Conservation (phyloP, 768 basidiomycete species). For the Leccinum rimulosum region DNA sequence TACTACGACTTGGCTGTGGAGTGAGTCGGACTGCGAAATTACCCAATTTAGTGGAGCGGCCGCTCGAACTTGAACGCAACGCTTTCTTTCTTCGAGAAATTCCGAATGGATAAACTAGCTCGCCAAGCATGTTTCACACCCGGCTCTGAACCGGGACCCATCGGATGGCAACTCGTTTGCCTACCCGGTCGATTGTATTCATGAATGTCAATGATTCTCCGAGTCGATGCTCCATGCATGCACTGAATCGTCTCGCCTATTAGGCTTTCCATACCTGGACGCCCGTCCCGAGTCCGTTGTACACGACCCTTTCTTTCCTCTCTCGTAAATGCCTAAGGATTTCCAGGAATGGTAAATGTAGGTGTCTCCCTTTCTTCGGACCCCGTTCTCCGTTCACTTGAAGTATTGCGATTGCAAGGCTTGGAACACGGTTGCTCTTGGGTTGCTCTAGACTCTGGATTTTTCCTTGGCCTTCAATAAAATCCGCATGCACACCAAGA, state of each 20-base stretch:
- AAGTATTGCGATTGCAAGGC: constrained; percentile 6
- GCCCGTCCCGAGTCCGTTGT: neutral
- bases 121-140: too few species aligned
- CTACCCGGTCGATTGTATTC: neutral
- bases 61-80: too few species aligned
- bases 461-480: constrained; percentile 12
- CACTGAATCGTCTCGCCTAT: neutral
- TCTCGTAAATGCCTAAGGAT: neutral
- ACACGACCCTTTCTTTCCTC: constrained; percentile 3
- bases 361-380: neutral
- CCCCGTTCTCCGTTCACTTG: neutral
- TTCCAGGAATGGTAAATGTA: neutral
- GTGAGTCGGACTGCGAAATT: too few species aligned
- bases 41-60: too few species aligned
- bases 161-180: constrained; percentile 1
- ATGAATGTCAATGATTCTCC: neutral
- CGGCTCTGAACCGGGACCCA: too few species aligned
- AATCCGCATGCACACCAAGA: neutral
- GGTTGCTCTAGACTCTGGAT: constrained; percentile 4
- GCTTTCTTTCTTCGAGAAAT: too few species aligned
- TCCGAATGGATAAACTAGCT: too few species aligned
- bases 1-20: too few species aligned
- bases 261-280: constrained; percentile 1
- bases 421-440: neutral
- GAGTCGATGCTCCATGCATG: neutral